Evolutionary conservation across 768 basidiomycete genomes (phyloP).

Genomic region (Rhizopogon vulgaris): DNA sequence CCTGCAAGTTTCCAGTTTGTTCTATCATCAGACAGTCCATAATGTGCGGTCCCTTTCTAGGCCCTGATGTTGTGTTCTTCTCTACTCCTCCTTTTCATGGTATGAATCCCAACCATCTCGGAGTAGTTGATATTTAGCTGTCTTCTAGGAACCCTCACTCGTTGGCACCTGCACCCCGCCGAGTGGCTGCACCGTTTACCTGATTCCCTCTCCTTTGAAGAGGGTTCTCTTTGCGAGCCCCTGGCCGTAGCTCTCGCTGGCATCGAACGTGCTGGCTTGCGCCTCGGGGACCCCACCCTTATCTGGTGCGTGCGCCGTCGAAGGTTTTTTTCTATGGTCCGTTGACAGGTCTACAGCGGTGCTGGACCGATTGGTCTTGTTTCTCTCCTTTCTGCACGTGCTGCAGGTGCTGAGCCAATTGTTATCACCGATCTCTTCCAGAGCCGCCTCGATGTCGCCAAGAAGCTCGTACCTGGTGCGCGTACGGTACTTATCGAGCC

Average conservation of each 20-base stretch:
- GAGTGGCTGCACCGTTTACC: conserved; percentile 65
- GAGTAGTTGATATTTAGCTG: not conserved
- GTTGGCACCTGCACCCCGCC: conserved; percentile 63
- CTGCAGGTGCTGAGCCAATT: conserved; percentile 65
- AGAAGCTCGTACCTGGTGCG: conserved; percentile 52
- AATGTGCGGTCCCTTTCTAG: conserved; percentile 10
- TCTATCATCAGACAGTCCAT: too few species aligned
- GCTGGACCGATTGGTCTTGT: conserved; percentile 65
- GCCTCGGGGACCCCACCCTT: conserved; percentile 57
- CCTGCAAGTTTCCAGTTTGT: conserved; percentile 30
- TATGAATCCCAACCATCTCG: conserved; percentile 12
- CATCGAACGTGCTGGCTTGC: conserved; percentile 57
- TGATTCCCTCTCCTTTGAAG: conserved; percentile 55
- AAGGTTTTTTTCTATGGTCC: not conserved
- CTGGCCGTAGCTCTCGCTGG: conserved; percentile 63
- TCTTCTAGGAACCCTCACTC: conserved; percentile 48
- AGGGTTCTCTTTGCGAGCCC: conserved; percentile 64
- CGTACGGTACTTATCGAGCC: conserved; percentile 50
- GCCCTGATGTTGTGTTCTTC: conserved; percentile 52
- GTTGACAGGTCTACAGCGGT: conserved; percentile 35
- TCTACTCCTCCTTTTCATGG: conserved; percentile 68
- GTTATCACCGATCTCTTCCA: conserved; percentile 65
- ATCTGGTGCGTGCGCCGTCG: conserved; percentile 41
- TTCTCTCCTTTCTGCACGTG: conserved; percentile 55
- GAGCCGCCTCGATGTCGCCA: conserved; percentile 61